Conservation (phyloP, 257 asterid genomes). For the Leonotis leonurus region DNA sequence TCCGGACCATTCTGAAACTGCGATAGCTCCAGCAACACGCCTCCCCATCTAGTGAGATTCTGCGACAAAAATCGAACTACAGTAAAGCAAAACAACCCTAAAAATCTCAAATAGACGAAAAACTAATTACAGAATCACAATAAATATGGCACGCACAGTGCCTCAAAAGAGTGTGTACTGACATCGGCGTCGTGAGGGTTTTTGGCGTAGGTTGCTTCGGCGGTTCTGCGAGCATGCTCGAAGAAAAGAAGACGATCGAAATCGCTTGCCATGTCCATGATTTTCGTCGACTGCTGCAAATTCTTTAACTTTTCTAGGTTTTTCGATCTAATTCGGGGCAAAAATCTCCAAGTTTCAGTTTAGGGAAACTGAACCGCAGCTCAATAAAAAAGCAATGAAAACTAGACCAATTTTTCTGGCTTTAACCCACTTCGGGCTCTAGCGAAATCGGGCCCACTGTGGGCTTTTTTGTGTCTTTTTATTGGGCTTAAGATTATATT, state of each 20-base stretch:
- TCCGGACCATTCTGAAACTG: constrained; percentile 73
- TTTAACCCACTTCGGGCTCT: too few relatives aligned
- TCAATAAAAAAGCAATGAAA: too few relatives aligned
- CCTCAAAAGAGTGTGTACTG: neutral
- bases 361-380: too few relatives aligned
- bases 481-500: too few relatives aligned
- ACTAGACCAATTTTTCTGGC: too few relatives aligned
- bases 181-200: constrained; percentile 86
- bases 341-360: constrained; percentile 1
- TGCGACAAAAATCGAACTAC: constrained; percentile 27
- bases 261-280: constrained; percentile 60
- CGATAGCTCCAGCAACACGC: constrained; percentile 74
- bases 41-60: constrained; percentile 94
- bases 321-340: neutral
- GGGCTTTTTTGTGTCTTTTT: too few relatives aligned
- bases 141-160: neutral
- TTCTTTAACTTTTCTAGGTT: neutral
- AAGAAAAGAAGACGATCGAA: constrained; percentile 78
- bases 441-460: too few relatives aligned
- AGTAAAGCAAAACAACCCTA: neutral
- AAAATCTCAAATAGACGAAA: neutral
- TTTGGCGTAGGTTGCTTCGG: constrained; percentile 56
- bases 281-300: constrained; percentile 2
- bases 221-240: constrained; percentile 80
- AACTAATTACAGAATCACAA: neutral